phyloP scores from a whole-genome alignment of 495 filamentous ascomycete species.

The Amorphotheca resinae region DNA sequence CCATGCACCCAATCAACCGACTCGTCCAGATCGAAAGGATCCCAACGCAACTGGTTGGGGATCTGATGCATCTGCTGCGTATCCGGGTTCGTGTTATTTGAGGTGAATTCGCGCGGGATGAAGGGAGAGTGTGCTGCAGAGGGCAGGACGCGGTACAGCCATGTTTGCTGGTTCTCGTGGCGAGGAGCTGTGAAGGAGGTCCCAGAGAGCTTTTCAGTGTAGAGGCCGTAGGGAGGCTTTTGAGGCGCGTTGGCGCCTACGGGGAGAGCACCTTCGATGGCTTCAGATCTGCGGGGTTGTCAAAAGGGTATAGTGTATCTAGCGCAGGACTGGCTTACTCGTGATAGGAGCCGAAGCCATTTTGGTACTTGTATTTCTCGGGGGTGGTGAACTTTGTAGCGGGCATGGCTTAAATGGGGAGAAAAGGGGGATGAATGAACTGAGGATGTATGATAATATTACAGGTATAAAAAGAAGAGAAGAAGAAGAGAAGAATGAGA shows the following conservation, averaged over 20 bases:
- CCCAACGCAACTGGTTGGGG: slow-evolving; percentile 86
- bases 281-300: slow-evolving; percentile 29
- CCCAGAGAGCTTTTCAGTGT: slow-evolving; percentile 87
- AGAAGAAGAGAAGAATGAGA: too few species aligned
- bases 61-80: slow-evolving; percentile 40
- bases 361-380: slow-evolving; percentile 53
- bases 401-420: slow-evolving; percentile 41
- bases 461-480: too few species aligned
- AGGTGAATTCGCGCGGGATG: slow-evolving; percentile 25
- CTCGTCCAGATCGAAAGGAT: slow-evolving; percentile 64
- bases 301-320: slow-evolving; percentile 1
- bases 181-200: slow-evolving; percentile 88
- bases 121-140: slow-evolving; percentile 73
- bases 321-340: slow-evolving; percentile 31
- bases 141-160: slow-evolving; percentile 88
- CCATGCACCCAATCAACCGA: slow-evolving; percentile 67
- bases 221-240: slow-evolving; percentile 72
- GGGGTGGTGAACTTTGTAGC: slow-evolving; percentile 39
- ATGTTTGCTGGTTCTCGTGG: slow-evolving; percentile 79
- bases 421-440: too few species aligned
- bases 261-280: slow-evolving; percentile 34
- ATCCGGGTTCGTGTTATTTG: slow-evolving; percentile 19
- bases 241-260: slow-evolving; percentile 76
- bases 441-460: too few species aligned
- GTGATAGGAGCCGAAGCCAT: slow-evolving; percentile 54